Evolutionary conservation across 345 rosid genomes (phyloP).

Genomic region (Populus davidiana): DNA sequence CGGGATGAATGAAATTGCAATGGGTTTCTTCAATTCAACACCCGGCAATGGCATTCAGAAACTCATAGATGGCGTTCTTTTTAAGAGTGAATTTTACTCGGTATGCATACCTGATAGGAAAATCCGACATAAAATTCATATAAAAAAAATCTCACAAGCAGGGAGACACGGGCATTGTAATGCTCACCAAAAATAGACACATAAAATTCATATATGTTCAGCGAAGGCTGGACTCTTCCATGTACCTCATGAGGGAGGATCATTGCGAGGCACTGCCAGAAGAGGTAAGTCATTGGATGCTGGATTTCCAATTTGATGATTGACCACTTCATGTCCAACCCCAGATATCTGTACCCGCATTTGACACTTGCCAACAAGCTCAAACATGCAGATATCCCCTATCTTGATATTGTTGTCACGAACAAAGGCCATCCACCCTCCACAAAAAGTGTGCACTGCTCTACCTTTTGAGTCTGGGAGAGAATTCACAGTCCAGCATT

Average conservation of each 20-base stretch:
- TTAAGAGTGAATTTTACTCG: too few species aligned
- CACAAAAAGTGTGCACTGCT: conserved; percentile 50
- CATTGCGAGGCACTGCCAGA: neutral
- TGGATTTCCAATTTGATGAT: conserved; percentile 16
- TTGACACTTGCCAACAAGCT: conserved; percentile 47
- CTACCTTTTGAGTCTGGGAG: conserved; percentile 62
- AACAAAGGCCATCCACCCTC: conserved; percentile 72
- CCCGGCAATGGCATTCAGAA: too few species aligned
- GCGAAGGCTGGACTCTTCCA: neutral
- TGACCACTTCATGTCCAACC: conserved; percentile 27
- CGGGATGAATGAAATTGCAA: too few species aligned
- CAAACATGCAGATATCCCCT: conserved; percentile 60
- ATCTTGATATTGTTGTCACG: conserved; percentile 49
- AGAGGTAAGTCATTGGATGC: conserved; percentile 11
- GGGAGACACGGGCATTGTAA: neutral
- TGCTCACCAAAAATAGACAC: conserved; percentile 2
- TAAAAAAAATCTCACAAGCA: neutral
- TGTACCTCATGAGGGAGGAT: conserved; percentile 15
- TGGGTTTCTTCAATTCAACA: too few species aligned
- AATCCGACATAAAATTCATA: too few species aligned
- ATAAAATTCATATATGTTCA: neutral
- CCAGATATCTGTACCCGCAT: conserved; percentile 58
- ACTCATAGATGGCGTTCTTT: too few species aligned
- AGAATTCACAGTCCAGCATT: conserved; percentile 58
- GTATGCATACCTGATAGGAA: too few species aligned